Conservation (phyloP, 2,329 filamentous ascomycete genomes). For the Xylariaceae sp. region DNA sequence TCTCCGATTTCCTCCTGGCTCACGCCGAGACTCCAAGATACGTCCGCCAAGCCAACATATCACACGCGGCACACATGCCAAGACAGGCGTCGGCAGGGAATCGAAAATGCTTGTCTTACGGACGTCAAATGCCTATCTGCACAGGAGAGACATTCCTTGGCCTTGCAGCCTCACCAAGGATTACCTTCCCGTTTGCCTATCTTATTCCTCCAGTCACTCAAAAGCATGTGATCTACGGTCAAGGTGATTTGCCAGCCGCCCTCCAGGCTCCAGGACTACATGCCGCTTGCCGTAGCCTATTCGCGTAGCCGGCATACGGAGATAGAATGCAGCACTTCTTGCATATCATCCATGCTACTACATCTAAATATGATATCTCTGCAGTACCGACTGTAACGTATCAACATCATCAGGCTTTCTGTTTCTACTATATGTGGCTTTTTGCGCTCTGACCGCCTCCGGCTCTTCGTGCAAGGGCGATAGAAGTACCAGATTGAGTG, state of each 20-base stretch:
- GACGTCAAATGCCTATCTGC: too few relatives aligned
- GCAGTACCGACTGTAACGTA: not conserved
- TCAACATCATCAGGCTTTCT: too few relatives aligned
- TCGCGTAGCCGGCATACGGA: conserved; percentile 9
- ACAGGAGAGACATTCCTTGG: too few relatives aligned
- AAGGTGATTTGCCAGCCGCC: conserved; percentile 14
- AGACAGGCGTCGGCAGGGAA: too few relatives aligned
- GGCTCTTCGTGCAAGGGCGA: not conserved
- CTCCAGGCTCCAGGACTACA: conserved; percentile 7
- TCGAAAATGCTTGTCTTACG: too few relatives aligned
- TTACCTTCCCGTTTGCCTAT: not conserved
- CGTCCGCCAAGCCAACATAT: too few relatives aligned
- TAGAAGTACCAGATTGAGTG: too few relatives aligned
- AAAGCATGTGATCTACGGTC: conserved; percentile 18
- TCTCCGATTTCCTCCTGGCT: too few relatives aligned
- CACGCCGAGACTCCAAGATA: too few relatives aligned
- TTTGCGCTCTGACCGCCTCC: conserved; percentile 2
- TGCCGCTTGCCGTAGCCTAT: conserved; percentile 10
- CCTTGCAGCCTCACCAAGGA: not conserved
- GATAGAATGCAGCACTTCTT: not conserved
- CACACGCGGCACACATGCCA: too few relatives aligned
- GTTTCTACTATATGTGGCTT: too few relatives aligned
- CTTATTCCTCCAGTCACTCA: conserved; percentile 3
- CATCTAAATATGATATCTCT: not conserved
- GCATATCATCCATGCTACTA: not conserved